phyloP scores from a whole-genome alignment of 2,329 filamentous ascomycete genomes.

The Sporothrix phasma region DNA sequence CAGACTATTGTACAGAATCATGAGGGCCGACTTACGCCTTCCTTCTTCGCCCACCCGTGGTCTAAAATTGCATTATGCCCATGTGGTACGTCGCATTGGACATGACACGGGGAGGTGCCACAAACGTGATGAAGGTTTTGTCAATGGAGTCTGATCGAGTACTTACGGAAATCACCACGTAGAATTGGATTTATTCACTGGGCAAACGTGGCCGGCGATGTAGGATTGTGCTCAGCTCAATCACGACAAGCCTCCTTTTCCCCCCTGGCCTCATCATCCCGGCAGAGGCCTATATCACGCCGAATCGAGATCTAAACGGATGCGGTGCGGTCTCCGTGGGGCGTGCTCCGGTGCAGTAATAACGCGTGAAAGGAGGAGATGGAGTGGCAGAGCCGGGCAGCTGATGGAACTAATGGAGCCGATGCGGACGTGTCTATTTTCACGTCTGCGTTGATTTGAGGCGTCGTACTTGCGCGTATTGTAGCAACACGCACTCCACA shows the following conservation, averaged over 20 bases:
- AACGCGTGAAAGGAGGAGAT: not conserved
- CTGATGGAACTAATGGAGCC: no score
- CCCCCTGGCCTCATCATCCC: not conserved
- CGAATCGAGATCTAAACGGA: not conserved
- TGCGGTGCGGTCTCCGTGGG: not conserved
- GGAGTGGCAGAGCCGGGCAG: no score
- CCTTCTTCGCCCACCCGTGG: not conserved
- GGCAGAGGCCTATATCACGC: slow-evolving; percentile 1
- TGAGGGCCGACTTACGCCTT: not conserved
- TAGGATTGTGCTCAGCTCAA: not conserved
- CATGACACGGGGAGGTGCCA: not conserved
- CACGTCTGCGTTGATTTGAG: not conserved
- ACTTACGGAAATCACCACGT: not conserved
- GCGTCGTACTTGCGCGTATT: not conserved
- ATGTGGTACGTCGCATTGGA: not conserved
- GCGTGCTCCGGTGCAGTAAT: not conserved
- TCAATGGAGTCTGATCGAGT: no score
- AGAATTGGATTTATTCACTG: no score
- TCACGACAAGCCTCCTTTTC: not conserved
- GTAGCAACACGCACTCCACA: not conserved
- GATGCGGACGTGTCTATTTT: not conserved
- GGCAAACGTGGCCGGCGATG: not conserved
- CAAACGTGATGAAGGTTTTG: no score
- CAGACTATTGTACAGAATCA: no score
- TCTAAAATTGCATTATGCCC: not conserved